Evolutionary conservation across 495 filamentous ascomycete species (phyloP).

Genomic region (Recurvomyces mirabilis): DNA sequence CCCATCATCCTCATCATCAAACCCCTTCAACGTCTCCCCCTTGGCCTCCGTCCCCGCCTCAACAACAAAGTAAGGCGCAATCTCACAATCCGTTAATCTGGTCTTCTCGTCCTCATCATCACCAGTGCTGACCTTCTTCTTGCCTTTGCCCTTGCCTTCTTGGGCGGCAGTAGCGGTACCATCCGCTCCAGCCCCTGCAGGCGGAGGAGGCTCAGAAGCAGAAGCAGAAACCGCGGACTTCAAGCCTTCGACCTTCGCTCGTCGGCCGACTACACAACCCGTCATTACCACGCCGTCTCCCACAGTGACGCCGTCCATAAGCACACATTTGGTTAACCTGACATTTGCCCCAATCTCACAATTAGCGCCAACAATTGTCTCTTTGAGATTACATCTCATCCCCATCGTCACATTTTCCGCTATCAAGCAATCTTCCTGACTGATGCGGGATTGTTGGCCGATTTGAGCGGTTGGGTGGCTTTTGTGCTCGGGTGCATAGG

Average conservation of each 20-base stretch:
- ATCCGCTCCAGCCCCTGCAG: slow-evolving; percentile 7
- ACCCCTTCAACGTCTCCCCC: slow-evolving; percentile 27
- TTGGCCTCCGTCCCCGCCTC: slow-evolving; percentile 47
- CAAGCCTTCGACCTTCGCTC: slow-evolving; percentile 57
- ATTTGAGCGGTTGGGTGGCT: slow-evolving; percentile 69
- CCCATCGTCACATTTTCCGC: slow-evolving; percentile 78
- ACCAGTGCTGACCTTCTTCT: slow-evolving; percentile 53
- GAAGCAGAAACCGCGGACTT: no score
- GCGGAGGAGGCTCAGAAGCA: slow-evolving; percentile 35
- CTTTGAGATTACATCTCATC: slow-evolving; percentile 74
- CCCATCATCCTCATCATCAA: slow-evolving; percentile 21
- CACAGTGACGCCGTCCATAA: slow-evolving; percentile 84
- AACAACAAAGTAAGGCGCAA: slow-evolving; percentile 77
- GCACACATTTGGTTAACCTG: slow-evolving; percentile 65
- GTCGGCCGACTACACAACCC: slow-evolving; percentile 68
- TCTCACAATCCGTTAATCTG: slow-evolving; percentile 72
- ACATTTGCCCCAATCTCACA: slow-evolving; percentile 72
- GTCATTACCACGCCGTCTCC: slow-evolving; percentile 65
- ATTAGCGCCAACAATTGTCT: slow-evolving; percentile 74
- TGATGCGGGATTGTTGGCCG: slow-evolving; percentile 60
- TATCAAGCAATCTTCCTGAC: slow-evolving; percentile 64
- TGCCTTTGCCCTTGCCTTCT: slow-evolving; percentile 64
- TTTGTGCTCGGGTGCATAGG: slow-evolving; percentile 65
- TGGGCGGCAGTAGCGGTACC: slow-evolving; percentile 36
- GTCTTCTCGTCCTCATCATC: slow-evolving; percentile 49